Conservation (phyloP, 805 yeast genomes). For the Brettanomyces bruxellensis region DNA sequence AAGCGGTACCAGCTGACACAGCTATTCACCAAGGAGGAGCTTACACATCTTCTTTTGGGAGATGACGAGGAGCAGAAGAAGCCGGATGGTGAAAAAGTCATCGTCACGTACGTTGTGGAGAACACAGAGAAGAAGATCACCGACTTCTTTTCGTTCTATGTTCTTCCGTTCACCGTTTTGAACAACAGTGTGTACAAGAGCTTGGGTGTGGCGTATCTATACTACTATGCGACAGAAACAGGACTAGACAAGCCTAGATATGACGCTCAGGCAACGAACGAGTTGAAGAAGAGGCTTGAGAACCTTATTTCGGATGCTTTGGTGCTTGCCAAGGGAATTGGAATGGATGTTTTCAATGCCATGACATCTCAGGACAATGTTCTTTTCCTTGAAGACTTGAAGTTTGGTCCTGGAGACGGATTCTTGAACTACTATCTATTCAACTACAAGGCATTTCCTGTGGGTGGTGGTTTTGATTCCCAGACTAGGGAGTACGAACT, state of each 20-base stretch:
- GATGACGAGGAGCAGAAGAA: conserved; percentile 16
- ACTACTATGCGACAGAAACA: conserved; percentile 76
- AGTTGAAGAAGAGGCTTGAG: conserved; percentile 50
- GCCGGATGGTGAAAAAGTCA: conserved; percentile 34
- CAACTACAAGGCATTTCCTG: conserved; percentile 77
- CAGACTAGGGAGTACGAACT: conserved; percentile 42
- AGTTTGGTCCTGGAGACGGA: conserved; percentile 94
- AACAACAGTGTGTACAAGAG: conserved; percentile 53
- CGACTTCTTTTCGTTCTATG: conserved; percentile 84
- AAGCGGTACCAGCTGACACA: conserved; percentile 66
- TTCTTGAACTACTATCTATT: conserved; percentile 82
- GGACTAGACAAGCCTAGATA: conserved; percentile 27
- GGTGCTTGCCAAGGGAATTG: conserved; percentile 55
- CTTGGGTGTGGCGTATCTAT: conserved; percentile 80
- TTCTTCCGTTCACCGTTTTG: conserved; percentile 80
- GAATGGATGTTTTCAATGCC: conserved; percentile 91
- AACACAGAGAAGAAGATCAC: conserved; percentile 52
- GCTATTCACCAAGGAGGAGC: conserved; percentile 53
- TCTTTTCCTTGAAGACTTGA: conserved; percentile 68
- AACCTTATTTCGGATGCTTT: conserved; percentile 65
- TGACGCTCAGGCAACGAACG: conserved; percentile 30
- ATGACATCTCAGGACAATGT: conserved; percentile 86
- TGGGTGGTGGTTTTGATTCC: conserved; percentile 68
- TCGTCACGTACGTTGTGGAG: conserved; percentile 73
- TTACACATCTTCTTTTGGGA: conserved; percentile 76